Base-by-base conservation (phyloP, 202 grass and related monocot species). In the Saccharum hybrid region DNA sequence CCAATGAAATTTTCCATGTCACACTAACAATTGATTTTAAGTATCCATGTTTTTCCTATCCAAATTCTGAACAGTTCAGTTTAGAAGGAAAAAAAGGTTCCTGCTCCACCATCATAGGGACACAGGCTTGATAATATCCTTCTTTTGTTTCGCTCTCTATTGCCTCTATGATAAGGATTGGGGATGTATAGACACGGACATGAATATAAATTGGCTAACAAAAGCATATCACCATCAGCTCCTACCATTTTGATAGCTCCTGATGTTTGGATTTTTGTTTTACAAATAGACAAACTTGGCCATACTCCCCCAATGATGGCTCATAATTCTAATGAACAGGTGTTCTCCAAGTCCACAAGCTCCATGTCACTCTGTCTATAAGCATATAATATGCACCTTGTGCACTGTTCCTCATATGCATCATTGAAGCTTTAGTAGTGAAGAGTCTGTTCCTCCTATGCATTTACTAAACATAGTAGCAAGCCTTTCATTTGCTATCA, bases 391-490 rank as follows among this genome's bases (percentile, higher is more conserved):
- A 76, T 23, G n/a, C 74, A 63, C 23, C 11, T 31, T 15, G 4
- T 30, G 10, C 22, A 28, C 10, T 23, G 10, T 74, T 54, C 36
- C 26, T 45, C n/a, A 1, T 7, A 38, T 54, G 7, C 5, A 40
- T 6, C 19, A 70, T 63, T 60, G 16, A 82, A 63, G 61, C 52
- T 37, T 54, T 33, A 9, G 4, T 42, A 36, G 11, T 10, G 23
- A 72, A 66, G 26, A 60, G 46, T 67, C 7, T 45, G 18, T 57
- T 54, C 51, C 65, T 34, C 52, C 43, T 52, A 70, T 85, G 39
- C 61, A 30, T 64, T 46, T 70, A 54, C 66, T 52, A 39, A 69
- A 54, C 62, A 56, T 88, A 59, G 9, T 81, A 78, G 37, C 42
- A 74, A 54, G 74, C 37, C 45, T 46, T 78, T 49, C 6, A 11